Evolutionary conservation across 305 asterid species (phyloP), one percentile per base, ranked within the genome.

Genomic region (Fraxinus angustifolia): DNA sequence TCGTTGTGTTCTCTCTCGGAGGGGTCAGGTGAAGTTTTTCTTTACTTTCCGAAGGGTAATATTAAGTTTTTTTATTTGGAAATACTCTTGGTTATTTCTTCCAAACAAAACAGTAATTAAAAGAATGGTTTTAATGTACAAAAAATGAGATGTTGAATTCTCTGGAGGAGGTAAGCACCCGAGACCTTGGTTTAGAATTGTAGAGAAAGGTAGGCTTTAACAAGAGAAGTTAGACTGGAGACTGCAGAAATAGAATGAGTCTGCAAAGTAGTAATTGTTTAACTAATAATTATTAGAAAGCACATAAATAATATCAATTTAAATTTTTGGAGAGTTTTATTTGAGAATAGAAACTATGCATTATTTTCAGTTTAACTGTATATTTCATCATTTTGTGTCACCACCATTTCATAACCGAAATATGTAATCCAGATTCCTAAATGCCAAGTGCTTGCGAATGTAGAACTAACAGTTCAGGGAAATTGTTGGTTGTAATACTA

Each of bases 1-100:
- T 76, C 97, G 99, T 36, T 96, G 99, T 23, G 97, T 96, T 62
- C 80, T 96, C 83, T 93, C 97, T 53, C 91, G 93, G 81, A 90
- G 92, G 78, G 97, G 97, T 78, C 88, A 90, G 97, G 99, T 95
- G 84, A 85, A 74, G 71, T 83, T 87, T 78, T 77, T 33, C 40
- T 60, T 82, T 23, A 19, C 28, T 16, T 53, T 53, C 75, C 23
- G 3, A 73, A 26, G n/a, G 60, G 62, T 70, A 58, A 33, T 36
- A 73, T 38, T 30, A 21, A n/a, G 28, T 42, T 71, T 35, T 10
- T 8, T 70, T 21, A 16, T 73, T 75, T 62, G 36, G 80, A 42
- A 71, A 77, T 17, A 31, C 26, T 60, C 19, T 38, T 28, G 2
- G 80, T 31, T 30, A 11, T 30, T 68, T 30, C 75, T 68, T 68